phyloP scores from a whole-genome alignment of 768 basidiomycete genomes.

The Amanita pseudoporphyria region DNA sequence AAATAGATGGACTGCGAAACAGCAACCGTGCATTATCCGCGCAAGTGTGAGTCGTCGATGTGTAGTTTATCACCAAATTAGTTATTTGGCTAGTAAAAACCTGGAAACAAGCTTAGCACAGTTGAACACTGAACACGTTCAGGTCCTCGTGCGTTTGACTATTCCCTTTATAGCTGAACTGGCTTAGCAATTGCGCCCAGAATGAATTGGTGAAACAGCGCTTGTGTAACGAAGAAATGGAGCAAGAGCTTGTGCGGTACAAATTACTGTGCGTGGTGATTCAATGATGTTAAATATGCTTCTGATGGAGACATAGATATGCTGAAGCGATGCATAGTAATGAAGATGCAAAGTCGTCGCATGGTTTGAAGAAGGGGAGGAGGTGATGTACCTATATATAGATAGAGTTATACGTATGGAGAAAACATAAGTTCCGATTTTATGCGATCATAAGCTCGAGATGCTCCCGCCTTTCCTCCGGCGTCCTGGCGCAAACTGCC shows the following conservation, averaged over 20 bases:
- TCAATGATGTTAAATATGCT: slow-evolving; percentile 5
- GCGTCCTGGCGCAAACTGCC: neutral
- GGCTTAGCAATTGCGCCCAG: slow-evolving; percentile 23
- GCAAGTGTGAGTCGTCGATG: slow-evolving; percentile 58
- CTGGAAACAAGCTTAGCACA: slow-evolving; percentile 74
- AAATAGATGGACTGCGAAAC: slow-evolving; percentile 76
- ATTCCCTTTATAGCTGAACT: neutral
- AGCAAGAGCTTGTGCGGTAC: slow-evolving; percentile 89
- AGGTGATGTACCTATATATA: slow-evolving; percentile 10
- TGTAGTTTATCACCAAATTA: neutral
- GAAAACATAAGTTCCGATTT: neutral
- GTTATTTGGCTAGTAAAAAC: slow-evolving; percentile 44
- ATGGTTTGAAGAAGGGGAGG: slow-evolving; percentile 39
- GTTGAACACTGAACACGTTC: slow-evolving; percentile 76
- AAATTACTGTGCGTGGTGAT: slow-evolving; percentile 65
- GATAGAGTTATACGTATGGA: neutral
- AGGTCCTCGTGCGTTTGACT: slow-evolving; percentile 43
- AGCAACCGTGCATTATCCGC: slow-evolving; percentile 65
- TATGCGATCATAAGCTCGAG: neutral
- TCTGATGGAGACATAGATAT: slow-evolving; percentile 23
- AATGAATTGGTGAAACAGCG: slow-evolving; percentile 88
- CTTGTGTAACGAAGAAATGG: slow-evolving; percentile 86
- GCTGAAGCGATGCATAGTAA: slow-evolving; percentile 76
- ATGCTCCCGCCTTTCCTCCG: slow-evolving; percentile 1
- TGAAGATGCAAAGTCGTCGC: slow-evolving; percentile 59